Evolutionary conservation across 257 asterid species (phyloP), one percentile per base, ranked within the genome.

Genomic region (Craterostigma plantagineum): DNA sequence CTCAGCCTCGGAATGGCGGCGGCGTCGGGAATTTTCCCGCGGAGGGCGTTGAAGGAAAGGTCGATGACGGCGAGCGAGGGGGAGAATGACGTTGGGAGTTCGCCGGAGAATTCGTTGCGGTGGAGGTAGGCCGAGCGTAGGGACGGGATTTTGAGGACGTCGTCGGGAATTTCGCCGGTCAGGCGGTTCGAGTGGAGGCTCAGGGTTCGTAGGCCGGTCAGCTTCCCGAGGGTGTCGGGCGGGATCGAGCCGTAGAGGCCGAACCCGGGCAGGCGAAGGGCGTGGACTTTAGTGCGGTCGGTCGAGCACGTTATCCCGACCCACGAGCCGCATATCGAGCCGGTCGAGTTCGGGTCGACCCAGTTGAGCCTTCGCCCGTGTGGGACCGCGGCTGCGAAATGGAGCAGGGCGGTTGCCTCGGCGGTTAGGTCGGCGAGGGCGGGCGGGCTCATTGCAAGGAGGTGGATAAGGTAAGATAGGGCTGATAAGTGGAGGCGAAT

Each of bases 211-310:
- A 90, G 91, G 34, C 67, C 79, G 48, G 51, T 72, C 0, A 90
- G 62, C 52, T 63, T 77, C 3, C 87, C 91, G 1, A 90, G 58
- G 10, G 70, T 79, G 33, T 65, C 58, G 5, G 43, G 35, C 3
- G 95, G 99, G 36, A 90, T 67, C 0, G 74, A 38, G 12, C 99
- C 99, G 44, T 52, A 69, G 3, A 90, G 68, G 11, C 99, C 99
- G 11, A 79, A 41, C 33, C 67, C 99, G 0, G 99, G 98, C 27
- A 90, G 82, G 61, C 63, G 95, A 35, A 90, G 45, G 5, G 54
- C 93, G 3, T 46, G 33, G 35, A 90, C 95, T 59, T 86, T 48
- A n/a, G 66, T 65, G 45, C 64, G 57, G 42, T 72, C 67, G 14
- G 44, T 38, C 7, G 72, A 51, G 70, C 99, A 90, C 40, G 66